phyloP scores from a whole-genome alignment of 805 yeast genomes.

The Myxozyma geophila region DNA sequence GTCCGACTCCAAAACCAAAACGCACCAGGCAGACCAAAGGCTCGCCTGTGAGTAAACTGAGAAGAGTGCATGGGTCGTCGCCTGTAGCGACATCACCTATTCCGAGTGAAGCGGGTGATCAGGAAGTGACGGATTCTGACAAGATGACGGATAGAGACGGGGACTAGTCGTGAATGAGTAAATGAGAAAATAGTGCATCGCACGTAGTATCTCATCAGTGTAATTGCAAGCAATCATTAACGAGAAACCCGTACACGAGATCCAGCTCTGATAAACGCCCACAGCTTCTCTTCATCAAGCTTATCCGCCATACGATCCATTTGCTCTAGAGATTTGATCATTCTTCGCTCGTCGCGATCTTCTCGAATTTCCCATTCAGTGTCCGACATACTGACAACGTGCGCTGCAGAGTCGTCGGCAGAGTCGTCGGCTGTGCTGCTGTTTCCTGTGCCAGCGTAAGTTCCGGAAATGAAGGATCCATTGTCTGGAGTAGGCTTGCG shows the following conservation, averaged over 20 bases:
- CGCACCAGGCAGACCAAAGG: neutral
- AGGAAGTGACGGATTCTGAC: conserved; percentile 4
- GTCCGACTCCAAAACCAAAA: neutral
- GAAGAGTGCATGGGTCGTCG: neutral
- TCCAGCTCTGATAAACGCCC: conserved; percentile 10
- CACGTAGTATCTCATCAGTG: neutral
- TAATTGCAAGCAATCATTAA: neutral
- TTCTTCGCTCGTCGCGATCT: neutral
- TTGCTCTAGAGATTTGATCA: conserved; percentile 5
- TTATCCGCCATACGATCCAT: conserved; percentile 6
- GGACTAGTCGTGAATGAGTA: neutral
- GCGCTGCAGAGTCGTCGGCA: neutral
- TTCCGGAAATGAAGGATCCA: no score
- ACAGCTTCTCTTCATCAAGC: conserved; percentile 10
- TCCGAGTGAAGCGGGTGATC: neutral
- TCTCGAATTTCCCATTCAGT: conserved; percentile 19
- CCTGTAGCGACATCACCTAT: neutral
- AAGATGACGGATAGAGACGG: neutral
- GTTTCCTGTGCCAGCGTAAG: neutral
- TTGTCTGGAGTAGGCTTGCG: neutral
- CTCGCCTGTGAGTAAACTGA: neutral
- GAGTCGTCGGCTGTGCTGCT: conserved; percentile 2
- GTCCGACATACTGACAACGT: conserved; percentile 5
- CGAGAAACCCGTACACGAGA: neutral
- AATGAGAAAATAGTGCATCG: neutral